A percentile compares a stretch with the other conserved stretches of the same genome.
Evolutionary conservation across 2,329 filamentous ascomycete species (phyloP).

Genomic region (Dothiorella sarmentorum): DNA sequence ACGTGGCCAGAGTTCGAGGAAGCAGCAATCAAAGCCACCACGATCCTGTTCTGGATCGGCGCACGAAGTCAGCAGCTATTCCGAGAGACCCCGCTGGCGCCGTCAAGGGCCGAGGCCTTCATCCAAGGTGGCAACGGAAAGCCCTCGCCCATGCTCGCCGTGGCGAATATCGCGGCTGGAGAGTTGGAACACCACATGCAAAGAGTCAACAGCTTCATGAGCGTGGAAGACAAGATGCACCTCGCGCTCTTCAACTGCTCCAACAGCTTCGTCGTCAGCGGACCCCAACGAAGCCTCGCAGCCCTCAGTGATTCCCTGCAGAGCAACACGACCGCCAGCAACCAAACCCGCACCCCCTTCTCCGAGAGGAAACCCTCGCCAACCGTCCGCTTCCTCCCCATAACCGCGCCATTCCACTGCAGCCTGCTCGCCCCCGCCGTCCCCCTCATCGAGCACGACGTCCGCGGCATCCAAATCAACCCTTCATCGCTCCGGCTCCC

Average conservation of each 20-base stretch:
- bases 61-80: slow-evolving; percentile 26
- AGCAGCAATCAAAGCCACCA: slow-evolving; percentile 27
- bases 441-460: too few species aligned
- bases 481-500: too few species aligned
- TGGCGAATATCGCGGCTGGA: slow-evolving; percentile 24
- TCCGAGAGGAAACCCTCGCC: slow-evolving; percentile 30
- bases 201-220: slow-evolving; percentile 26
- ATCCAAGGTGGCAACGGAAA: slow-evolving; percentile 22
- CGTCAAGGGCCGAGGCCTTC: slow-evolving; percentile 16
- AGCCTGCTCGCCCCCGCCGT: slow-evolving; percentile 27
- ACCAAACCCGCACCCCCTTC: slow-evolving; percentile 28
- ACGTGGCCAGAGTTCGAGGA: slow-evolving; percentile 36
- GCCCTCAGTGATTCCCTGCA: slow-evolving; percentile 30
- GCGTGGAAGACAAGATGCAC: slow-evolving; percentile 23
- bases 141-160: slow-evolving; percentile 31
- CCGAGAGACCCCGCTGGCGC: slow-evolving; percentile 16
- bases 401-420: slow-evolving; percentile 43
- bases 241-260: slow-evolving; percentile 31
- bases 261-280: slow-evolving; percentile 31
- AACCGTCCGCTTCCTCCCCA: slow-evolving; percentile 36
- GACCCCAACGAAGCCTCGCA: too few species aligned
- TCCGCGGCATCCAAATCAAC: too few species aligned
- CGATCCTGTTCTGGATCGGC: slow-evolving; percentile 37
- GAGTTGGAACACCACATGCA: slow-evolving; percentile 24
- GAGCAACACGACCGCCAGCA: slow-evolving; percentile 1